Percentiles rank a stretch among this genome's conserved stretches.
Conservation (phyloP, 148 eudicot genomes). For the Linanthus parryae region DNA sequence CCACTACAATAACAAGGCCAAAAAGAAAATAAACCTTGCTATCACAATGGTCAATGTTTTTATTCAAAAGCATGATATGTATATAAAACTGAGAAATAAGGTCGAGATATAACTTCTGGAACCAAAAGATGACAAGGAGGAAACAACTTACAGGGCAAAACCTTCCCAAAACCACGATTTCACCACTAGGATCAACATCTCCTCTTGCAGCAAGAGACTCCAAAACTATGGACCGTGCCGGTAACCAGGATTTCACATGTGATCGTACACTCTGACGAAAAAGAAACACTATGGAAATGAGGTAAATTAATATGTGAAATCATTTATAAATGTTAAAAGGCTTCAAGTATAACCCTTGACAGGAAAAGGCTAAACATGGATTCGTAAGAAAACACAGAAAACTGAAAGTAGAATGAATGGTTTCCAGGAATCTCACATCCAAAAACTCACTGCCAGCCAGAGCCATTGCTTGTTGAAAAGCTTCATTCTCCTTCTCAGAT, state of each 20-base stretch:
- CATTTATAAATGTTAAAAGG: no score
- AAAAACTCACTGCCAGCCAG: conserved; percentile 78
- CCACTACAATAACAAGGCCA: conserved; percentile 43
- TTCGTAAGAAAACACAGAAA: neutral
- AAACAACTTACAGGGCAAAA: conserved; percentile 70
- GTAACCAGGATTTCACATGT: conserved; percentile 74
- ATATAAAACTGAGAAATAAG: no score
- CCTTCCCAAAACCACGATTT: conserved; percentile 54
- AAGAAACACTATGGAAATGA: no score
- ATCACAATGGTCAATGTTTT: no score
- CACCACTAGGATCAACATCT: conserved; percentile 59
- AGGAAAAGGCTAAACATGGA: neutral
- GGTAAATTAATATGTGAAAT: no score
- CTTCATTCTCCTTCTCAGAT: conserved; percentile 68
- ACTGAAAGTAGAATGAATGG: neutral
- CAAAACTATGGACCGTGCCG: conserved; percentile 70
- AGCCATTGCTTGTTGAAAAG: conserved; percentile 72
- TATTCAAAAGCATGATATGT: no score
- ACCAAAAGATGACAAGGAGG: no score
- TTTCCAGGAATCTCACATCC: conserved; percentile 49
- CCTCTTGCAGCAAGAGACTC: conserved; percentile 50
- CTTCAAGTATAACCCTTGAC: no score
- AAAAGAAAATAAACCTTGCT: neutral
- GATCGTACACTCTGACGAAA: conserved; percentile 39
- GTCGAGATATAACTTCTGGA: no score